Evolutionary conservation across 345 rosid genomes (phyloP).

Genomic region (Eucalyptus fibrosa): DNA sequence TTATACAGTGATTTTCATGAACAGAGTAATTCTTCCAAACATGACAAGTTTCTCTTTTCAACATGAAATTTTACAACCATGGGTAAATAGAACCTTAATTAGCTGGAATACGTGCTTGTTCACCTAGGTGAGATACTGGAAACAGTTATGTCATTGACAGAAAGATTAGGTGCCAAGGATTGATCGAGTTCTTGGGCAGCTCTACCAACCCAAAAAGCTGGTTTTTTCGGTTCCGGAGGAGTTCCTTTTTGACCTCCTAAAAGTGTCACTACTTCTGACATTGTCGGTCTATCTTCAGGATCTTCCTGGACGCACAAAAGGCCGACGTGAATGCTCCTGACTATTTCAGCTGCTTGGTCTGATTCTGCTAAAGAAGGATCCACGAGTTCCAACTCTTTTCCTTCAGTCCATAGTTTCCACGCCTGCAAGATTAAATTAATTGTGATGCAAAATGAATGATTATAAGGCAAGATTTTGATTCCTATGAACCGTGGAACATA

Average conservation of each 20-base stretch:
- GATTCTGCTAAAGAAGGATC: conserved; percentile 12
- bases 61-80: neutral
- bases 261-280: conserved; percentile 24
- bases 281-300: conserved; percentile 24
- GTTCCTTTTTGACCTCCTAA: conserved; percentile 8
- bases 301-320: conserved; percentile 11
- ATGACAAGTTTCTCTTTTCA: neutral
- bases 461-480: neutral
- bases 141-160: neutral
- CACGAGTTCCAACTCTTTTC: conserved; percentile 16
- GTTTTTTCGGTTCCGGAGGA: conserved; percentile 6
- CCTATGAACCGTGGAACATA: neutral
- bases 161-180: neutral
- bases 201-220: conserved; percentile 4
- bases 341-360: conserved; percentile 4
- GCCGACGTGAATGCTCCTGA: conserved; percentile 33
- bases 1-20: neutral
- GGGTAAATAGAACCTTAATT: neutral
- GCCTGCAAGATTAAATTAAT: conserved; percentile 1
- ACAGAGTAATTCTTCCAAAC: neutral
- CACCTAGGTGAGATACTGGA: neutral
- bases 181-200: neutral
- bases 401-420: conserved; percentile 38
- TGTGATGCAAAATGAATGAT: neutral
- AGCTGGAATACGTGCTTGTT: neutral